Evolutionary conservation across 1,139 yeast genomes (phyloP), one percentile per base, ranked within the genome.

Genomic region (Nakaseomyces bracarensis): DNA sequence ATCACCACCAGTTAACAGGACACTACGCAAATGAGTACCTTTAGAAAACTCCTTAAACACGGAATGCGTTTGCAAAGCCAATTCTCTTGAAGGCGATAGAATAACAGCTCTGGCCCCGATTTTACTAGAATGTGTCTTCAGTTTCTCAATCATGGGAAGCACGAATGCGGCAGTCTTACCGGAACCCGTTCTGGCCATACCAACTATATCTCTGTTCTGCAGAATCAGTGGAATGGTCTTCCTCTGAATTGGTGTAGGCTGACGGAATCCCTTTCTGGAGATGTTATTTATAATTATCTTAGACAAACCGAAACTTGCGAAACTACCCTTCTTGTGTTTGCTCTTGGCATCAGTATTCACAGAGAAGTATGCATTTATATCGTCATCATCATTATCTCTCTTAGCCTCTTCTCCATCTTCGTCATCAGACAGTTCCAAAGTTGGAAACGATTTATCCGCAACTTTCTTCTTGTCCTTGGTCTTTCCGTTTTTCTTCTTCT

Each of bases 111-210:
- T 74, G 2, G 84, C 82, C 46, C 98, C 98, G 43, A 84, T 84
- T 58, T 79, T 82, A 27, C 95, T 87, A 39, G 84, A 77, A 60
- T 91, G 97, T 7, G 77, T 65, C 60, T 84, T 85, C 49, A 89
- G 69, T 55, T 75, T 81, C 56, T 93, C 97, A 52, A 93, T 73
- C 68, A 93, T 74, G 2, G 99, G 99, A 45, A 93, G 67, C n/a
- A 86, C 77, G 61, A 93, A 93, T 1, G 98, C 98, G 4, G 97
- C 97, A 0, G 99, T 93, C 61, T 93, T 93, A 70, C 99, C 99
- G 25, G 96, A 84, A 55, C 99, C 99, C 1, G 99, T 93, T 58
- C 97, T 75, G 16, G 99, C 99, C 96, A 93, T 93, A 57, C 97
- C 99, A 16, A 93, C 98, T 27, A 93, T 95, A 66, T 93, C 98